These are phyloP conservation scores for Venturia nashicola DNA, from an alignment of 2,329 filamentous ascomycete genomes.

Conservation along the genomic window DNA sequence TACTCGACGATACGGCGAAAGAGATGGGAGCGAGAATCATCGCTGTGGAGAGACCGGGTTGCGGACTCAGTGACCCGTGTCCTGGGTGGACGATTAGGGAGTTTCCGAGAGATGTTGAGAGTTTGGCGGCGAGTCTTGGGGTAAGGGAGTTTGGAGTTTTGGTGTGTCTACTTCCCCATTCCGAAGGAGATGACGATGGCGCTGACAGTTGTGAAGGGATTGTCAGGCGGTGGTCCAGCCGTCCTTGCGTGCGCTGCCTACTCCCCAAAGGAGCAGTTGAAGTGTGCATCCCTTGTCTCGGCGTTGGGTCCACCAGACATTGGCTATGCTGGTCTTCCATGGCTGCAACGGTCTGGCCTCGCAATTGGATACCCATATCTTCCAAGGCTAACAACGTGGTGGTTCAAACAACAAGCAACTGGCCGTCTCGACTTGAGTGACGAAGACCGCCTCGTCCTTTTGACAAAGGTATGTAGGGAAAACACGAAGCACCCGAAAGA, in stretches of 20 bases:
- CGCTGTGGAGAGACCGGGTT: constrained; percentile 17
- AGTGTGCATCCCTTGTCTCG: constrained; percentile 17
- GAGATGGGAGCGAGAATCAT: constrained; percentile 19
- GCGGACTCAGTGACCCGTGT: constrained; percentile 18
- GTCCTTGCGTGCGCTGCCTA: constrained; percentile 19
- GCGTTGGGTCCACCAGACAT: constrained; percentile 25
- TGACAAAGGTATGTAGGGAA: constrained; percentile 11
- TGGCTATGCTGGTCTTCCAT: constrained; percentile 19
- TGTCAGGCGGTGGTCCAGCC: constrained; percentile 22
- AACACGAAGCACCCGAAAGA: constrained; percentile 16
- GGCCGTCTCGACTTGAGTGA: constrained; percentile 22
- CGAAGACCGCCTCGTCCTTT: constrained; percentile 18
- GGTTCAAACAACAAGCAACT: constrained; percentile 16
- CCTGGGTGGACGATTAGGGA: constrained; percentile 15
- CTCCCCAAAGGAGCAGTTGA: constrained; percentile 16
- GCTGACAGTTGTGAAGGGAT: constrained; percentile 14
- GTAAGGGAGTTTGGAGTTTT: constrained; percentile 17
- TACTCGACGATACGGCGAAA: constrained; percentile 15
- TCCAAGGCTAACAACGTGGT: constrained; percentile 14
- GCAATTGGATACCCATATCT: constrained; percentile 19
- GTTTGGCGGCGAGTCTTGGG: constrained; percentile 15
- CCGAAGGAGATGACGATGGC: background rate
- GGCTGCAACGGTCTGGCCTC: constrained; percentile 17
- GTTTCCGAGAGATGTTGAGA: constrained; percentile 17
- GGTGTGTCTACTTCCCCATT: constrained; percentile 11